Percentiles rank a stretch among this genome's conserved stretches.
These are phyloP conservation scores for Xerocomus minutiporus DNA, from an alignment of 1,284 basidiomycete genomes.

Conservation along the genomic window DNA sequence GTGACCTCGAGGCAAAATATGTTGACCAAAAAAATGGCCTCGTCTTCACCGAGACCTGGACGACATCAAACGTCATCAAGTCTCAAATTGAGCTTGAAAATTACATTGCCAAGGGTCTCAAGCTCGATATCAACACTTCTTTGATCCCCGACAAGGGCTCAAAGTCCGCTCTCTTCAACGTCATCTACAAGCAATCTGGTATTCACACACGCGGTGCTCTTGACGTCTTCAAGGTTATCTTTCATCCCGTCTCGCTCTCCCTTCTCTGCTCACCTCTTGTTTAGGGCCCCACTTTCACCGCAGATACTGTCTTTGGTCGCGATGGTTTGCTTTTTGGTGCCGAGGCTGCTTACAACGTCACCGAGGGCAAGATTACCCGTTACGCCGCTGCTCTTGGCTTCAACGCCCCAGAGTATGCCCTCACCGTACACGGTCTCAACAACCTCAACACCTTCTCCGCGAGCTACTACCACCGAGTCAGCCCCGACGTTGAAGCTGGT, in stretches of 20 bases:
- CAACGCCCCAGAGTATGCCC: slow-evolving; percentile 95
- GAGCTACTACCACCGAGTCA: slow-evolving; percentile 98
- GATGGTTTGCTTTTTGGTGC: slow-evolving; percentile 97
- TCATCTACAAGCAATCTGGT: slow-evolving; percentile 95
- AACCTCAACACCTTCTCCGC: slow-evolving; percentile 94
- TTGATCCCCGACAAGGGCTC: slow-evolving; percentile 82
- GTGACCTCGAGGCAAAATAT: slow-evolving; percentile 92
- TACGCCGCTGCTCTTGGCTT: slow-evolving; percentile 93
- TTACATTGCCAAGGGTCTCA: slow-evolving; percentile 96
- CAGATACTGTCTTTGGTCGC: slow-evolving; percentile 92
- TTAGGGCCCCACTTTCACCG: slow-evolving; percentile 94
- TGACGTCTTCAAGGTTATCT: slow-evolving; percentile 88
- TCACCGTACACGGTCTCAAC: slow-evolving; percentile 92
- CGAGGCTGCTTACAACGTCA: slow-evolving; percentile 96
- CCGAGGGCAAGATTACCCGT: slow-evolving; percentile 86
- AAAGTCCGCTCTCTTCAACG: slow-evolving; percentile 80
- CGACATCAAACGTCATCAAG: slow-evolving; percentile 87
- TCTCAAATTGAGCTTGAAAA: slow-evolving; percentile 96
- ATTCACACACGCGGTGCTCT: slow-evolving; percentile 90
- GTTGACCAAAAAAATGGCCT: slow-evolving; percentile 85
- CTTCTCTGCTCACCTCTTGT: slow-evolving; percentile 5
- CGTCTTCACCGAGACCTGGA: slow-evolving; percentile 92
- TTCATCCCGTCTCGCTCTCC: slow-evolving; percentile 2
- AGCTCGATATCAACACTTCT: slow-evolving; percentile 86
- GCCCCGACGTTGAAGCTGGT: slow-evolving; percentile 92